Conservation (phyloP, 805 yeast genomes). For the Kurtzmaniella fragi region DNA sequence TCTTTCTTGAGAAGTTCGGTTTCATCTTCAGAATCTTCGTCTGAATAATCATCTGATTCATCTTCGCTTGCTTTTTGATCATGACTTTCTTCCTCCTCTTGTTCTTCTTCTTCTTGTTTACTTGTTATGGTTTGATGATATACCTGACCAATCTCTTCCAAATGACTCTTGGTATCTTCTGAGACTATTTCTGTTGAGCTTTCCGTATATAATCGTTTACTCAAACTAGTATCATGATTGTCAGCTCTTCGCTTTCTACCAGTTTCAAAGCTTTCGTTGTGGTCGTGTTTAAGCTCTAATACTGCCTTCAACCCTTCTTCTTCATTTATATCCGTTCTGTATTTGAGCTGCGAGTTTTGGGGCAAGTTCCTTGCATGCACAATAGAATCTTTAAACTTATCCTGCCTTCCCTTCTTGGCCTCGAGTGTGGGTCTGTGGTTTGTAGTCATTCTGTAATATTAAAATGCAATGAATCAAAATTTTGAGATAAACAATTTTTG, state of each 20-base stretch:
- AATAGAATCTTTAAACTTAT: constrained; percentile 27
- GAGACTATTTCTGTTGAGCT: neutral
- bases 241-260: neutral
- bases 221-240: neutral
- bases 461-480: no score
- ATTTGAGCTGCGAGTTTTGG: constrained; percentile 28
- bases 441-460: constrained; percentile 25
- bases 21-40: constrained; percentile 8
- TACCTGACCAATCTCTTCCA: constrained; percentile 3
- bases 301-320: constrained; percentile 15
- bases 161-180: neutral
- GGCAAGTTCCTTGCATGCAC: constrained; percentile 28
- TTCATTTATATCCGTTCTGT: constrained; percentile 21
- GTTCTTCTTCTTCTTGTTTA: constrained; percentile 1
- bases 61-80: constrained; percentile 1
- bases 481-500: no score
- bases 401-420: constrained; percentile 32
- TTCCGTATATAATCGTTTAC: neutral
- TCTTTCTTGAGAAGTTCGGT: constrained; percentile 16
- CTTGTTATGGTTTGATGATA: neutral
- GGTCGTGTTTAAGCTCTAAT: constrained; percentile 17
- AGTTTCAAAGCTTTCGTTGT: constrained; percentile 4
- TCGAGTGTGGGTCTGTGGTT: constrained; percentile 41
- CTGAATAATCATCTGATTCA: neutral
- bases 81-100: constrained; percentile 4